These are phyloP conservation scores for Calonectria hongkongensis DNA, from an alignment of 2,329 filamentous ascomycete genomes.

Conservation along the genomic window DNA sequence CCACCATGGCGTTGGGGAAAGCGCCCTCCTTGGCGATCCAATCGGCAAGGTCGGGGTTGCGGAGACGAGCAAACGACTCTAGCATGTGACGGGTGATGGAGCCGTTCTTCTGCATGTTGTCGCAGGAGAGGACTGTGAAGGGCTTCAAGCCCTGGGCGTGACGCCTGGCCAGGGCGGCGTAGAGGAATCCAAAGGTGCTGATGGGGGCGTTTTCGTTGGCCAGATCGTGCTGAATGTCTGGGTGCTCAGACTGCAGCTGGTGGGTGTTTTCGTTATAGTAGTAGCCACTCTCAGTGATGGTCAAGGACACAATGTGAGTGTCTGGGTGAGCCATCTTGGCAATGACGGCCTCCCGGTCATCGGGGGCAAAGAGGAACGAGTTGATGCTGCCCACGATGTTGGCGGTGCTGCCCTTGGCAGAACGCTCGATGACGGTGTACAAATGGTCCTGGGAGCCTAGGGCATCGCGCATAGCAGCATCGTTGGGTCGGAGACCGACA, in stretches of 20 bases:
- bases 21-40: conserved; percentile 69
- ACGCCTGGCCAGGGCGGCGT: conserved; percentile 68
- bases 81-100: conserved; percentile 72
- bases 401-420: conserved; percentile 68
- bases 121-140: conserved; percentile 73
- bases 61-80: conserved; percentile 67
- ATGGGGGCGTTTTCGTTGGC: conserved; percentile 64
- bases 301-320: conserved; percentile 73
- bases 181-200: conserved; percentile 72
- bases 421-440: conserved; percentile 74
- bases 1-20: conserved; percentile 75
- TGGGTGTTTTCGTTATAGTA: conserved; percentile 76
- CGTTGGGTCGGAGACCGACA: conserved; percentile 70
- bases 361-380: conserved; percentile 71
- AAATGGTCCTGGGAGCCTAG: conserved; percentile 69
- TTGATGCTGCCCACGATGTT: conserved; percentile 72
- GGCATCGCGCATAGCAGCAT: conserved; percentile 70
- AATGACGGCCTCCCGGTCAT: conserved; percentile 70
- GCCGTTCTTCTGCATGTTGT: conserved; percentile 76
- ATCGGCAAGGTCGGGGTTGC: conserved; percentile 67
- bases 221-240: conserved; percentile 70
- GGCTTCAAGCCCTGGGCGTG: conserved; percentile 67
- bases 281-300: conserved; percentile 74
- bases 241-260: conserved; percentile 67
- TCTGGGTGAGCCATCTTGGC: conserved; percentile 73